Evolutionary conservation across 352 stramenopile species (phyloP).

Genomic region (Phytophthora uliginosa): DNA sequence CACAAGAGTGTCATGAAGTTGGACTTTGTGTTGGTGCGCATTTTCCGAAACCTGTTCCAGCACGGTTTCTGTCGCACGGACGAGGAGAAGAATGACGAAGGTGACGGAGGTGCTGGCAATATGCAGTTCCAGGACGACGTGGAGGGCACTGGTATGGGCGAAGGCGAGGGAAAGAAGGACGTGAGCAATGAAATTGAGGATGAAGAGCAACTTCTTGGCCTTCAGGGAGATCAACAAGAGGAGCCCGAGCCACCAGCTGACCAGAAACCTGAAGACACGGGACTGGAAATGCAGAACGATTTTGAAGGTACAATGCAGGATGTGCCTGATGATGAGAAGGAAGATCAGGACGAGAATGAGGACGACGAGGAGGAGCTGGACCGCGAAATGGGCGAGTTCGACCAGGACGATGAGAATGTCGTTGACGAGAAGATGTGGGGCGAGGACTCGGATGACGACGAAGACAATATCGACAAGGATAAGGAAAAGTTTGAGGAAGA

Average conservation of each 20-base stretch:
- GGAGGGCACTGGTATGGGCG: constrained; percentile 99
- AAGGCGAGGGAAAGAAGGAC: constrained; percentile 99
- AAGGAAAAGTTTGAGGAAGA: constrained; percentile 96
- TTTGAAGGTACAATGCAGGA: constrained; percentile 99
- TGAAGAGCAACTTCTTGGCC: constrained; percentile 99
- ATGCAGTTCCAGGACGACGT: constrained; percentile 99
- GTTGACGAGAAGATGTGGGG: constrained; percentile 99
- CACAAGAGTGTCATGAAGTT: constrained; percentile 96
- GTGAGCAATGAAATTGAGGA: constrained; percentile 99
- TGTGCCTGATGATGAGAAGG: constrained; percentile 93
- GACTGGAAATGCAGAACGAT: constrained; percentile 99
- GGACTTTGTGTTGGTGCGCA: constrained; percentile 95
- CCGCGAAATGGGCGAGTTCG: constrained; percentile 99
- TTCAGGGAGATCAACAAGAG: constrained; percentile 94
- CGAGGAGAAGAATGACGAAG: constrained; percentile 90
- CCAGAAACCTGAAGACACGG: constrained; percentile 95
- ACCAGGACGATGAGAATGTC: constrained; percentile 97
- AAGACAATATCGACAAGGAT: constrained; percentile 97
- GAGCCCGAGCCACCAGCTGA: constrained; percentile 87
- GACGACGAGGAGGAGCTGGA: constrained; percentile 97
- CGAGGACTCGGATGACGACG: constrained; percentile 92
- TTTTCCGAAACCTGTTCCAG: constrained; percentile 97
- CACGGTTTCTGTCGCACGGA: constrained; percentile 96
- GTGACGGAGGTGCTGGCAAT: constrained; percentile 85
- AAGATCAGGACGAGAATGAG: constrained; percentile 90